Percentiles rank a stretch among this genome's conserved stretches.
Conservation (phyloP, 78 protist species). For the Dictyostelium brefeldianum region DNA sequence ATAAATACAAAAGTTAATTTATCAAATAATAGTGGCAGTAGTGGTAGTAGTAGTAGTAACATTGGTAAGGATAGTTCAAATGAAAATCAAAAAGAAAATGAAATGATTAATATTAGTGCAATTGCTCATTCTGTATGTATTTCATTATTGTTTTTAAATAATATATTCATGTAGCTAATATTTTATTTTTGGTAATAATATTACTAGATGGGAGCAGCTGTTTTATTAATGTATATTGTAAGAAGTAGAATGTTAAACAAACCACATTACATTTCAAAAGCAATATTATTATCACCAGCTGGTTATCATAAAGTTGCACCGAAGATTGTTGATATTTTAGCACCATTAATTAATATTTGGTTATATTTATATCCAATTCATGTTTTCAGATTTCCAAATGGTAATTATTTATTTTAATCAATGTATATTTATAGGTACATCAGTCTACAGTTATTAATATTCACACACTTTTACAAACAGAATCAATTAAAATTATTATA, state of each 20-base stretch:
- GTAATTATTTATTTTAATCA: background rate
- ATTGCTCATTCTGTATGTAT: constrained; percentile 61
- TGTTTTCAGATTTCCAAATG: constrained; percentile 62
- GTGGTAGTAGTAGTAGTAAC: background rate
- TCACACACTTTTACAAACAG: background rate
- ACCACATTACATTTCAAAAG: constrained; percentile 52
- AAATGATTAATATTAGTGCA: constrained; percentile 26
- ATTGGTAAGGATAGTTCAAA: background rate
- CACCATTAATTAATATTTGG: constrained; percentile 65
- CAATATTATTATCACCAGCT: constrained; percentile 72
- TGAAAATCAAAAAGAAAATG: background rate
- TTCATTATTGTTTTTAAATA: background rate
- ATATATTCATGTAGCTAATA: too few species aligned
- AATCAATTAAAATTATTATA: constrained; percentile 3
- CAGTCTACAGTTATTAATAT: too few species aligned
- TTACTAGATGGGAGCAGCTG: constrained; percentile 61
- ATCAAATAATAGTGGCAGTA: background rate
- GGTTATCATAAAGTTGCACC: constrained; percentile 72
- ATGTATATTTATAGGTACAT: too few species aligned
- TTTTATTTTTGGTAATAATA: too few species aligned
- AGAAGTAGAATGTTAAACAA: constrained; percentile 35
- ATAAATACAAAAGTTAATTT: constrained; percentile 11
- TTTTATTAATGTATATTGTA: constrained; percentile 66
- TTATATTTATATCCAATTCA: constrained; percentile 42
- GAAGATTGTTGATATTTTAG: constrained; percentile 43